A percentile compares a stretch with the other conserved stretches of the same genome.
phyloP scores from a whole-genome alignment of 371 early-diverging fungal genomes.

The Chytridium lagenaria region DNA sequence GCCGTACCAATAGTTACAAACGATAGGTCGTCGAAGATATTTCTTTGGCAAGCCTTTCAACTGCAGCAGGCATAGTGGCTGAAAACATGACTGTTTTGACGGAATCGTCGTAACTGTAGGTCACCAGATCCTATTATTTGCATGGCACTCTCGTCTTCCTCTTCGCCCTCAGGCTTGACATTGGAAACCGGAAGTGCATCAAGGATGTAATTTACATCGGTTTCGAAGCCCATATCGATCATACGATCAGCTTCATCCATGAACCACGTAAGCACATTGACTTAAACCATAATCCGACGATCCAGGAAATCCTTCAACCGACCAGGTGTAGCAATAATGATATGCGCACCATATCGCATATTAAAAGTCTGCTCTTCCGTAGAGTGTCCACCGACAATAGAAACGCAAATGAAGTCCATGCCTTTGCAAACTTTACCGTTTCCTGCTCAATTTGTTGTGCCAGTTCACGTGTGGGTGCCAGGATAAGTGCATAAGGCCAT shows the following conservation, averaged over 20 bases:
- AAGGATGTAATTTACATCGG: conserved; percentile 93
- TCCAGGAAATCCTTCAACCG: conserved; percentile 77
- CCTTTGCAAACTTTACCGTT: conserved; percentile 80
- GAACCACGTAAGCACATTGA: conserved; percentile 89
- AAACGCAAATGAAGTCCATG: conserved; percentile 83
- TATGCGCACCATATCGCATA: conserved; percentile 86
- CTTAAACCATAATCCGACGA: conserved; percentile 81
- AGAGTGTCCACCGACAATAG: conserved; percentile 93
- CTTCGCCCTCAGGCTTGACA: conserved; percentile 82
- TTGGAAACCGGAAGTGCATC: conserved; percentile 91
- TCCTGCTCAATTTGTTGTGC: conserved; percentile 96
- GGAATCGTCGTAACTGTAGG: conserved; percentile 51
- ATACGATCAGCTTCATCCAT: conserved; percentile 99
- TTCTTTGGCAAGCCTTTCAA: conserved; percentile 92
- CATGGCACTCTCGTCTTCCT: conserved; percentile 28
- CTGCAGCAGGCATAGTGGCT: conserved; percentile 98
- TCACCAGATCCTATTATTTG: conserved; percentile 28
- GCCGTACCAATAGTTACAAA: conserved; percentile 97
- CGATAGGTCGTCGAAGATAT: conserved; percentile 92
- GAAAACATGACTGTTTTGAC: conserved; percentile 99
- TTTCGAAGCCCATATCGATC: conserved; percentile 98
- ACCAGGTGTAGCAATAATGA: conserved; percentile 98
- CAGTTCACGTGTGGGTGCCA: conserved; percentile 97
- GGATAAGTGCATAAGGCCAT: conserved; percentile 93
- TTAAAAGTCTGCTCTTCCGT: conserved; percentile 85